These are phyloP conservation scores for Fraxinus quadrangulata DNA, from an alignment of 257 asterid genomes.

Conservation along the genomic window DNA sequence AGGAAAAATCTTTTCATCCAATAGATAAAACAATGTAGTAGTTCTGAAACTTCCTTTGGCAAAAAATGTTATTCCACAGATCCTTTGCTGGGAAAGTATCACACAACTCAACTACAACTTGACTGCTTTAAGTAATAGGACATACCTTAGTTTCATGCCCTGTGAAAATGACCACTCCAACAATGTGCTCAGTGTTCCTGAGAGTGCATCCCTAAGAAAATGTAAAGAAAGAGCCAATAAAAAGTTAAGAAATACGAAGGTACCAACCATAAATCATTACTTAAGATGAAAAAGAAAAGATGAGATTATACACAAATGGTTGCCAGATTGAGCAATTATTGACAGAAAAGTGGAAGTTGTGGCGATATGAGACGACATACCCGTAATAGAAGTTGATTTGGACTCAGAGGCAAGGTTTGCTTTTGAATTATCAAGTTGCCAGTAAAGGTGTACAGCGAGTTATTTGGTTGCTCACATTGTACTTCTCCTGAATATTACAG, in stretches of 20 bases:
- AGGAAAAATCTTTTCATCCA: background rate
- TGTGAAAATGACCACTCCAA: constrained; percentile 89
- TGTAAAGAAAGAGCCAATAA: constrained; percentile 19
- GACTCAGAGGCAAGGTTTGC: constrained; percentile 97
- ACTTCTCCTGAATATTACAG: constrained; percentile 79
- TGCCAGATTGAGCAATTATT: constrained; percentile 12
- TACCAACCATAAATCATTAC: constrained; percentile 17
- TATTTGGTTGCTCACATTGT: constrained; percentile 98
- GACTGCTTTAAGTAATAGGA: constrained; percentile 16
- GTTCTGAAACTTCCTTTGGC: constrained; percentile 4
- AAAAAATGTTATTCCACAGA: constrained; percentile 16
- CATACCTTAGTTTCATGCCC: constrained; percentile 98
- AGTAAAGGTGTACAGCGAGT: constrained; percentile 93
- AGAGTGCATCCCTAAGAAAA: constrained; percentile 86
- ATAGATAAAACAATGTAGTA: background rate
- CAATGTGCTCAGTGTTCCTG: constrained; percentile 81
- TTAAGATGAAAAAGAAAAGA: background rate
- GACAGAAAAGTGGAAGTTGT: constrained; percentile 9
- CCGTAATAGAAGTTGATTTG: constrained; percentile 92
- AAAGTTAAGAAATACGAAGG: constrained; percentile 16
- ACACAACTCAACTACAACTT: constrained; percentile 11
- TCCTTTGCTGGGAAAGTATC: constrained; percentile 16
- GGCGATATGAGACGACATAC: constrained; percentile 43
- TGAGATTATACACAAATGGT: constrained; percentile 14
- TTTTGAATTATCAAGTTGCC: constrained; percentile 88